phyloP scores from a whole-genome alignment of 2,329 filamentous ascomycete species.

The Ophiocordyceps australis region DNA sequence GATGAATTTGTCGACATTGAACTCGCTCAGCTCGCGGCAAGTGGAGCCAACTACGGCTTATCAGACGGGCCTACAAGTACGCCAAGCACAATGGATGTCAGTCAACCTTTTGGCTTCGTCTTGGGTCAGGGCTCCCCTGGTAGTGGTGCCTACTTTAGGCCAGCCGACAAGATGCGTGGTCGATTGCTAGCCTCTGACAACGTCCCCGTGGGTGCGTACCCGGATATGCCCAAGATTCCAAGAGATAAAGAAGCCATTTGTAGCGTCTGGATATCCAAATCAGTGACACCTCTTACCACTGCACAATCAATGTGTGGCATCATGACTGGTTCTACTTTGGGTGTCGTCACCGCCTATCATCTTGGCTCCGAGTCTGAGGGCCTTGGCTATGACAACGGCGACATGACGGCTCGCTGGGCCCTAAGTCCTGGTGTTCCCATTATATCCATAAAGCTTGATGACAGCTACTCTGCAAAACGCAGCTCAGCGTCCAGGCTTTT shows the following conservation, averaged over 20 bases:
- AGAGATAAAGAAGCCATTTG: conserved; percentile 53
- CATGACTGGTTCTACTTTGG: conserved; percentile 65
- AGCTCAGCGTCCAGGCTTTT: conserved; percentile 57
- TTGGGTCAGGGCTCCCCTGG: conserved; percentile 77
- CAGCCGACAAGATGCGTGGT: conserved; percentile 55
- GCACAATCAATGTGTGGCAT: conserved; percentile 70
- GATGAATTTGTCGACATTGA: conserved; percentile 61
- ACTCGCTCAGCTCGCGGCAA: conserved; percentile 59
- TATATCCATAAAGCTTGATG: conserved; percentile 66
- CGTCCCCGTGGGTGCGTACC: conserved; percentile 39
- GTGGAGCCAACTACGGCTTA: conserved; percentile 57
- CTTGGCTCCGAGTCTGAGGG: conserved; percentile 42
- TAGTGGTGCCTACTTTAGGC: conserved; percentile 63
- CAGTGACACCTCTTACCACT: conserved; percentile 46
- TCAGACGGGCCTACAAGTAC: conserved; percentile 61
- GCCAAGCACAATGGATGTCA: conserved; percentile 82
- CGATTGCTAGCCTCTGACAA: conserved; percentile 50
- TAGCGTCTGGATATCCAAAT: conserved; percentile 82
- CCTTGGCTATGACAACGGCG: conserved; percentile 48
- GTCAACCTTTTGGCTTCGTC: conserved; percentile 66
- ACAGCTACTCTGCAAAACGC: conserved; percentile 57
- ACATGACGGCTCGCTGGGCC: conserved; percentile 77
- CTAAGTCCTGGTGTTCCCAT: conserved; percentile 88
- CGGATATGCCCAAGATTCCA: conserved; percentile 62
- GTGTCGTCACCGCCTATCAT: conserved; percentile 67